Evolutionary conservation across 768 basidiomycete species (phyloP).

Genomic region (Clathrus columnatus): DNA sequence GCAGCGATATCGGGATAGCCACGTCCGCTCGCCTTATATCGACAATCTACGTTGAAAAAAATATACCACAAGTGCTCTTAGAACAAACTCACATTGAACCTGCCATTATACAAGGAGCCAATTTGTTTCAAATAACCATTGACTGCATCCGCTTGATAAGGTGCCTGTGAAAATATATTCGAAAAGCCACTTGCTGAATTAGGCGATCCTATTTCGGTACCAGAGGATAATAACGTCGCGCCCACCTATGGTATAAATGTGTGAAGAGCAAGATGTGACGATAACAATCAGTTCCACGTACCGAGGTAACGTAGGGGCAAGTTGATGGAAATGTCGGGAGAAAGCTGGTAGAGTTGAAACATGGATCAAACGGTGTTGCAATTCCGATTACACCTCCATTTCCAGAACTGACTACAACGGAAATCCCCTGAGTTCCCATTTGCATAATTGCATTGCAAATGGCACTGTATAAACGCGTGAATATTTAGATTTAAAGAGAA

Average conservation of each 20-base stretch:
- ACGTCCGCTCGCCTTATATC: too few species aligned
- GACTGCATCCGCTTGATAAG: constrained; percentile 19
- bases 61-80: too few species aligned
- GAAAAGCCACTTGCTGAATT: constrained; percentile 25
- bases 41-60: too few species aligned
- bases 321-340: constrained; percentile 16
- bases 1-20: too few species aligned
- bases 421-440: constrained; percentile 12
- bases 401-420: constrained; percentile 17
- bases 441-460: constrained; percentile 14
- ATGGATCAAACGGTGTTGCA: neutral
- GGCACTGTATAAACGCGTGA: constrained; percentile 6
- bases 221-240: too few species aligned
- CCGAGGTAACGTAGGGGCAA: constrained; percentile 17
- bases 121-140: constrained; percentile 2
- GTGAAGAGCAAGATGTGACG: too few species aligned
- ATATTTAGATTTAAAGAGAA: too few species aligned
- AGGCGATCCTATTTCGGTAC: constrained; percentile 15
- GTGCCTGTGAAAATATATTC: constrained; percentile 19
- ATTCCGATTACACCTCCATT: constrained; percentile 18
- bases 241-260: too few species aligned
- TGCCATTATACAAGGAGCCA: too few species aligned
- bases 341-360: constrained; percentile 14
- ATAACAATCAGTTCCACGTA: constrained; percentile 19
- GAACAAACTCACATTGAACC: too few species aligned